Evolutionary conservation across 306 rosid species (phyloP), one percentile per base, ranked within the genome.

Genomic region (Cucumis hystrix): DNA sequence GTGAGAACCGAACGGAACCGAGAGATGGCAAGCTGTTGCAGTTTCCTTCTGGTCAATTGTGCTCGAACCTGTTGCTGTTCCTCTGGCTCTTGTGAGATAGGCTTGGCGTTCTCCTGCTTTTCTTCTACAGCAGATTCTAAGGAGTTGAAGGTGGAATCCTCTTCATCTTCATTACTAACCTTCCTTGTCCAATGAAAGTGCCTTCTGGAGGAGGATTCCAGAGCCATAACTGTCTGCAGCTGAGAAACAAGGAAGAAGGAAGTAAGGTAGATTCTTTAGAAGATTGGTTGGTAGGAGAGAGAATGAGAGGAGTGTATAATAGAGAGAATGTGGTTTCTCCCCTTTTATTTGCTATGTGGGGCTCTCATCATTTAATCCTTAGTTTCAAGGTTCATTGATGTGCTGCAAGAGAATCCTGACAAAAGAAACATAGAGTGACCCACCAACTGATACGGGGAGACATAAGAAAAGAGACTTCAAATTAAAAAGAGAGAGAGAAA

Each of bases 111-210:
- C 35, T 84, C 87, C 61, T 82, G 76, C 14, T 71, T 65, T 45
- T 83, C 79, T 45, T 89, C 79, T n/a, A 82, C 83, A 0, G 77
- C 49, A 78, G 80, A 56, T 63, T 85, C 86, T 15, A 89, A 75
- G 65, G 96, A 80, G 62, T 87, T 77, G 58, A 91, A 66, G 66
- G 43, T 77, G 35, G 88, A 79, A 69, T 81, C 78, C 40, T 61
- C 76, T 76, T 85, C 84, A 6, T 92, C 97, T 88, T 96, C 97
- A 63, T 84, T 85, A 40, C 89, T 92, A 23, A 92, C 97, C 72
- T 96, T 92, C 82, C 91, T 91, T 16, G 93, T 91, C 97, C 97
- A 91, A 87, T 89, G 96, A 88, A 92, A 92, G 90, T 96, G 99
- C 81, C 98, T 87, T 84, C 89, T 91, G 83, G 98, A 95, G 80